These are phyloP conservation scores for Senecio squalidus DNA, from an alignment of 140 eudicot species.

Conservation along the genomic window DNA sequence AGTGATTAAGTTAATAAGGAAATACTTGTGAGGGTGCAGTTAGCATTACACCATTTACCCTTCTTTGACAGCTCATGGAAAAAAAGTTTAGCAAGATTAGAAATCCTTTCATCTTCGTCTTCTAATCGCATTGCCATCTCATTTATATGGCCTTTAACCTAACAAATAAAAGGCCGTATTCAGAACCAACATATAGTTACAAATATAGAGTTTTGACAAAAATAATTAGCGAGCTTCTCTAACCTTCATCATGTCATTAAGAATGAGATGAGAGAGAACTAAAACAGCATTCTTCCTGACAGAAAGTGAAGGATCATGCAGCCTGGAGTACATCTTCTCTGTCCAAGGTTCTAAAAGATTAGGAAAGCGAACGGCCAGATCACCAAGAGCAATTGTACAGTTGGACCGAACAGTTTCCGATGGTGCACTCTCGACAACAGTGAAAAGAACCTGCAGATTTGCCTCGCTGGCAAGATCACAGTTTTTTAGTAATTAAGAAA, in stretches of 20 bases:
- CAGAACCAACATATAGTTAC: slow-evolving; percentile 13
- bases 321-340: slow-evolving; percentile 83
- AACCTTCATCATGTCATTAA: slow-evolving; percentile 99
- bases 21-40: not conserved
- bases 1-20: slow-evolving; percentile 1
- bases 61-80: slow-evolving; percentile 85
- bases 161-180: slow-evolving; percentile 14
- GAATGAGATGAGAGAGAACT: slow-evolving; percentile 96
- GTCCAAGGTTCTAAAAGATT: slow-evolving; percentile 98
- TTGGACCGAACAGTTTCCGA: slow-evolving; percentile 96
- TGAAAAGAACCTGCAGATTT: slow-evolving; percentile 91
- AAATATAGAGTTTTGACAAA: not conserved
- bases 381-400: slow-evolving; percentile 98
- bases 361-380: slow-evolving; percentile 93
- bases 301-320: slow-evolving; percentile 75
- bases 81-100: slow-evolving; percentile 82
- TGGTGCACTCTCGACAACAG: slow-evolving; percentile 91
- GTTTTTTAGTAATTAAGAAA: not conserved
- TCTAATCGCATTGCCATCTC: slow-evolving; percentile 93
- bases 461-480: slow-evolving; percentile 53
- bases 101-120: slow-evolving; percentile 92
- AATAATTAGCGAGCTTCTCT: slow-evolving; percentile 16
- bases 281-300: slow-evolving; percentile 96
- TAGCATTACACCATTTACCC: slow-evolving; percentile 44
- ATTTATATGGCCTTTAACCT: slow-evolving; percentile 92